Conservation (phyloP, 2,329 filamentous ascomycete genomes). For the Ambrosiella beaveri region DNA sequence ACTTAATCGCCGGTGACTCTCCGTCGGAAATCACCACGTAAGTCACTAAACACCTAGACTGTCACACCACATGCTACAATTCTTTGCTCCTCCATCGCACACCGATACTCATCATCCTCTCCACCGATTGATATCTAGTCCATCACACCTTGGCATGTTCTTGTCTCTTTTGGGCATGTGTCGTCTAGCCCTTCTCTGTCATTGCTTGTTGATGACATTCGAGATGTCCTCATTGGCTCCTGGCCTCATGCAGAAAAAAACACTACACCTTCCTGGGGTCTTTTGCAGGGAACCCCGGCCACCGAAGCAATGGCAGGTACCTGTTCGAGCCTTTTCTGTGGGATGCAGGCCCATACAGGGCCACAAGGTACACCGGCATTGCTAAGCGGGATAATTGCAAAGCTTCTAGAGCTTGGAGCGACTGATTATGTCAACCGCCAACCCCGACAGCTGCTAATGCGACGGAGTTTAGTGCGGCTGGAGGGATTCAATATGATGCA, state of each 20-base stretch:
- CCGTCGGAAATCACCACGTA: neutral
- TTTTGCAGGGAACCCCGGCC: constrained; percentile 4
- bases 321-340: neutral
- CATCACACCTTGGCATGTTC: neutral
- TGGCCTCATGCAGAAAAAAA: neutral
- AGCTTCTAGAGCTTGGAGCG: neutral
- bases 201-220: constrained; percentile 5
- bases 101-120: neutral
- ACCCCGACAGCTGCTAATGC: too few relatives aligned
- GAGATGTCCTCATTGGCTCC: constrained; percentile 3
- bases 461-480: too few relatives aligned
- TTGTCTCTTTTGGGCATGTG: constrained; percentile 9
- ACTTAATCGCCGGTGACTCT: neutral
- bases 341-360: neutral
- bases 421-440: neutral
- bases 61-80: neutral
- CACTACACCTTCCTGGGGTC: neutral
- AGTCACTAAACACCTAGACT: neutral
- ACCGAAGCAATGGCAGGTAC: neutral
- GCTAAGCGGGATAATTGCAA: neutral
- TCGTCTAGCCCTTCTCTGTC: neutral
- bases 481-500: too few relatives aligned
- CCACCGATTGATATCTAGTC: neutral
- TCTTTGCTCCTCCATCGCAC: neutral
- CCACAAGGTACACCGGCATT: neutral